These are phyloP conservation scores for Arachis hypogaea DNA, from an alignment of 306 rosid species.

Conservation along the genomic window DNA sequence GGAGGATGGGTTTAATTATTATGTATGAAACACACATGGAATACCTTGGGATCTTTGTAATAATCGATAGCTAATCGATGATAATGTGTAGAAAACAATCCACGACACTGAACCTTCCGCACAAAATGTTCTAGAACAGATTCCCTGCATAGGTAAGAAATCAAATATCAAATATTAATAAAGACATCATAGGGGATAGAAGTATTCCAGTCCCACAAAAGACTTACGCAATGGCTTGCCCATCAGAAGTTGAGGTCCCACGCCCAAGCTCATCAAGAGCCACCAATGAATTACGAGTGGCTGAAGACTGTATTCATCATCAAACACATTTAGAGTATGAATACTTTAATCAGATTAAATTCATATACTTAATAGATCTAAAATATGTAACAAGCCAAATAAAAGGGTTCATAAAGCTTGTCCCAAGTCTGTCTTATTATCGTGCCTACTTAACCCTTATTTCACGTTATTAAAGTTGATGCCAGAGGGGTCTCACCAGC, in stretches of 20 bases:
- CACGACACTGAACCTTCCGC: slow-evolving; percentile 77
- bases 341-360: slow-evolving; percentile 28
- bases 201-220: slow-evolving; percentile 10
- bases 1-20: slow-evolving; percentile 19
- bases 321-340: slow-evolving; percentile 30
- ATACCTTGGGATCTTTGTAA: slow-evolving; percentile 69
- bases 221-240: slow-evolving; percentile 97
- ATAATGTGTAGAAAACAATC: slow-evolving; percentile 91
- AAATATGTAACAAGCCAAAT: slow-evolving; percentile 1
- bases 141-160: slow-evolving; percentile 56
- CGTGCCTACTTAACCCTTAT: slow-evolving; percentile 24
- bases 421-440: not conserved
- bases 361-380: not conserved
- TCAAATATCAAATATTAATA: slow-evolving; percentile 8
- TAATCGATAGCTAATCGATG: slow-evolving; percentile 77
- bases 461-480: slow-evolving; percentile 19
- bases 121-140: slow-evolving; percentile 90
- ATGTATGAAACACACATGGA: slow-evolving; percentile 8
- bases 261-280: slow-evolving; percentile 98
- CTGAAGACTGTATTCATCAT: slow-evolving; percentile 68
- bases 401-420: slow-evolving; percentile 19
- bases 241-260: slow-evolving; percentile 98
- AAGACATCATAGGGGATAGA: slow-evolving; percentile 25
- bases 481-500: slow-evolving; percentile 65
- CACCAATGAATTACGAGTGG: slow-evolving; percentile 80